Evolutionary conservation across 768 basidiomycete species (phyloP).

Genomic region (Dentipellis fragilis): DNA sequence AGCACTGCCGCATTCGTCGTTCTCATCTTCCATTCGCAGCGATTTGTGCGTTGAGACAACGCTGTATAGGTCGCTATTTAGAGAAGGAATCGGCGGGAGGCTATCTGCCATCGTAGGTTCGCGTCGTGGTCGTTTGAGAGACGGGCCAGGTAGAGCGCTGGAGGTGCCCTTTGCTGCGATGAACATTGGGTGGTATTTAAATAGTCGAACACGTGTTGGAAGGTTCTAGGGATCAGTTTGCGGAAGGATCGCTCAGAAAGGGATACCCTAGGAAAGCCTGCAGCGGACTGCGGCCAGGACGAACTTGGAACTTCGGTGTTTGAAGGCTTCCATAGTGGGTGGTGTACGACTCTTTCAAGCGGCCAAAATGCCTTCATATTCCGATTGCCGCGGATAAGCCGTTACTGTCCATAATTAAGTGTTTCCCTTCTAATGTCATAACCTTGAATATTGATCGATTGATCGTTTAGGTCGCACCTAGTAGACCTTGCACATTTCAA

Average conservation of each 20-base stretch:
- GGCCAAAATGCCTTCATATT: too few species aligned
- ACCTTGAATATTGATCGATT: too few species aligned
- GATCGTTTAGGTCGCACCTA: too few species aligned
- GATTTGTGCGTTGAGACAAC: constrained; percentile 66
- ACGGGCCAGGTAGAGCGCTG: constrained; percentile 6
- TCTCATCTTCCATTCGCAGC: constrained; percentile 28
- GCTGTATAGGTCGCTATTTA: constrained; percentile 45
- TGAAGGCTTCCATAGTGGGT: too few species aligned
- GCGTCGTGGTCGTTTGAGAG: constrained; percentile 30
- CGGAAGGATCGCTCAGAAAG: background rate
- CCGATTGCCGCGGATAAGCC: too few species aligned
- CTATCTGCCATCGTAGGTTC: constrained; percentile 13
- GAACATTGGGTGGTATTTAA: background rate
- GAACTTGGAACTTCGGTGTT: too few species aligned
- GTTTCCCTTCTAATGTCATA: too few species aligned
- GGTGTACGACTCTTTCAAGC: too few species aligned
- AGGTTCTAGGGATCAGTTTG: background rate
- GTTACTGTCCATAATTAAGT: too few species aligned
- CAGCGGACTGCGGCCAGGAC: too few species aligned
- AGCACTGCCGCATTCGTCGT: constrained; percentile 40
- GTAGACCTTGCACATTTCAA: too few species aligned
- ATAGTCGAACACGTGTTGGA: background rate
- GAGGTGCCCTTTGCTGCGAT: background rate
- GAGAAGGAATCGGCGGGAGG: constrained; percentile 37
- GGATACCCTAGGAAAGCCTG: background rate